Base-by-base conservation (phyloP, 2,329 filamentous ascomycete genomes). In the Diaporthe velutina region DNA sequence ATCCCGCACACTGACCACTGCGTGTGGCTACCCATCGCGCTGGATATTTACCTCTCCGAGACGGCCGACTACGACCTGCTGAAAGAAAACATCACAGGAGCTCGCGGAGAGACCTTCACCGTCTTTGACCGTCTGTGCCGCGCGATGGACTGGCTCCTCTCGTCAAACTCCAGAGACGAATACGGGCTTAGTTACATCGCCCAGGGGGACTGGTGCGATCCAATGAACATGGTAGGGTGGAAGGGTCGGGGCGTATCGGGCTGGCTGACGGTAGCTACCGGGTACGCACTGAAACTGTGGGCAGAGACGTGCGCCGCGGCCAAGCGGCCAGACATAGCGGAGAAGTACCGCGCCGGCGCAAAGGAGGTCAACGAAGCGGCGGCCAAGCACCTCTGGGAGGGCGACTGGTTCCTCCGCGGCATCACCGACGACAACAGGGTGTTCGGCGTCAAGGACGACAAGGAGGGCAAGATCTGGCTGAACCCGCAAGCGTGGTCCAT, bases 161-260 rank as follows among this genome's bases (percentile, higher is more conserved):
- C 80, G 3, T 15, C 54, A n/a, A 35, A 57, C 17, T 83, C 87
- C 2, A 87, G 88, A 68, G 89, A 91, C 76, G 79, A 85, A 30
- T 86, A 88, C 4, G 89, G 89, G 0, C 83, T 91, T 9, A 89
- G 87, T 79, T 90, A 87, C 81, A 90, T 90, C 76, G 88, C 88
- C 0, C 88, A 90, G 79, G 89, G 89, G 48, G 89, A 91, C 79
- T 91, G 89, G 89, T 91, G 89, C 77, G 89, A 90, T 75, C 89
- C 89, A 4, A 89, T 90, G 86, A 91, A 91, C 80, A 91, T 91
- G 89, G 89, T 90, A n/a, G 88, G 88, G 5, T 88, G 88, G 79
- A 90, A 89, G 79, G 89, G 89, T 52, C 85, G 86, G 71, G 89
- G 89, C 33, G 89, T 91, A 1, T 90, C 89, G 0, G 89, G 88